Evolutionary conservation across 148 eudicot species (phyloP), one percentile per base, ranked within the genome.

Genomic region (Rheum nobile): DNA sequence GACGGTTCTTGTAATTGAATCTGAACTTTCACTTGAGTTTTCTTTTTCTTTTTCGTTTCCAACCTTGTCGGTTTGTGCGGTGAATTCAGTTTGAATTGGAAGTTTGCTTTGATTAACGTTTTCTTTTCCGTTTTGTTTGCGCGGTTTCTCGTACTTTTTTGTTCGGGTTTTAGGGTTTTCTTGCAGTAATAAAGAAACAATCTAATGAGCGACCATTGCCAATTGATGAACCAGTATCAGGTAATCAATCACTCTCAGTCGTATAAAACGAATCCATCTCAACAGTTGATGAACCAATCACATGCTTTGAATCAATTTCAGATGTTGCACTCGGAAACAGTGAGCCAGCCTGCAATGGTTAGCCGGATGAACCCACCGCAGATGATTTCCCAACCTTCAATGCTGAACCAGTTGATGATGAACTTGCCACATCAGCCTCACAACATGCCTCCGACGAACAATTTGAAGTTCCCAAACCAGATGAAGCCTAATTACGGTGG

Each of bases 381-480:
- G 77, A 39, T 80, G 82, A 73, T 80, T 71, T 65, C 78, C 12
- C 91, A 72, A 41, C 43, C 43, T 8, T 41, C 43, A 41, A 41
- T 41, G 47, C 77, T 82, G 32, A 83, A 76, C 75, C 80, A 82
- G 75, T 76, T 77, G 81, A 54, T 74, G 89, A 17, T 34, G 70
- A 89, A 80, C 86, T 90, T 95, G 92, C 78, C 82, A 3, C 93
- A 84, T 26, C 80, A 76, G 10, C 80, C 77, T 34, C 79, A 79
- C 35, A 80, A 63, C 72, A 28, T 74, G 68, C 61, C 84, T 69
- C 74, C 80, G 16, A 83, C 82, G 80, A 83, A 81, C 54, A 50
- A 74, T 75, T 35, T 78, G 80, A 83, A 81, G 69, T 88, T 80
- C 38, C 72, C 83, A 0, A 91, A 85, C 76, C 86, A 80, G 67